Base-by-base conservation (phyloP, 2,329 filamentous ascomycete species). In the Exophiala aquamarina region DNA sequence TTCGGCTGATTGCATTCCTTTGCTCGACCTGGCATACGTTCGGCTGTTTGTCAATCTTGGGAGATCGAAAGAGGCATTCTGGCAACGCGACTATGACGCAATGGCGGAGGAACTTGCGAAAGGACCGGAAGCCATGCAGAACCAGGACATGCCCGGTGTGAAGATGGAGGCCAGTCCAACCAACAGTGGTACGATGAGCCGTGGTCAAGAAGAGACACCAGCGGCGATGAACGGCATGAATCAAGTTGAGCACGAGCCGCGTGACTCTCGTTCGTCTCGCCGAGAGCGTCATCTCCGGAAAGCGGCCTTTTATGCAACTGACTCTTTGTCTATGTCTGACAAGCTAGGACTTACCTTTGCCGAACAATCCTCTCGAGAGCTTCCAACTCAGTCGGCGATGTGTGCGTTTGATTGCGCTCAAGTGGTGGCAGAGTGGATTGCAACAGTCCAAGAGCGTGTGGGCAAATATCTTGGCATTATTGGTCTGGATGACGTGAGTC, bases 351-450 rank as follows among this genome's bases (percentile, higher is more conserved):
- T 92, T 20, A 89, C 88, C 0, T 93, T 92, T 68, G 85, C 87
- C 6, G 90, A 95, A 54, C 84, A 88, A 52, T 86, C 84, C 1
- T 90, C 87, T 43, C 79, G 89, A 35, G 90, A 96, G 63, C 76
- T 97, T 10, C 90, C 93, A 0, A 80, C 95, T 31, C 92, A 95
- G 64, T 90, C 88, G 11, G 89, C 90, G 1, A 84, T 97, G 75
- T 96, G 92, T 66, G 84, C 87, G 4, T 94, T 95, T 61, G 92
- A 97, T 63, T 97, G 92, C 62, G 87, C 89, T 2, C 91, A 96
- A 63, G 89, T 97, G 1, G 79, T 98, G 23, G 89, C 89, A 1
- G 92, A 97, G 68, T 98, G 92, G 92, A 81, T 93, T 32, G 87
- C 88, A 4, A 93, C 90, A 1, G 81, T 97, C 3, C 93, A 98